Conservation (phyloP, 352 stramenopile species). For the Blastocystis sp. region DNA sequence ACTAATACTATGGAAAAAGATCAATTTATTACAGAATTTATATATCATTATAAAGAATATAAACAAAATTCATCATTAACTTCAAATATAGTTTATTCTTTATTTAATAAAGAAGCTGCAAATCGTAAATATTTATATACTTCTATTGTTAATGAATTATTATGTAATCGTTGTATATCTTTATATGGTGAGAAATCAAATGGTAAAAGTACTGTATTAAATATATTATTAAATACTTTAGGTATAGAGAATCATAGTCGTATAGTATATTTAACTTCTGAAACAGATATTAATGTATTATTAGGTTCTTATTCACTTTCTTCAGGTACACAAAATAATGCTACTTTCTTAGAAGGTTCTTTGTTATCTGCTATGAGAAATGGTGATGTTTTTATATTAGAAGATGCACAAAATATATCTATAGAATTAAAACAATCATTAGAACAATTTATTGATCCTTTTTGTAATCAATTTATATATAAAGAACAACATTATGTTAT, state of each 20-base stretch:
- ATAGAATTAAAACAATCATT: conserved; percentile 5
- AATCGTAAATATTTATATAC: too few relatives aligned
- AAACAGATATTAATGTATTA: conserved; percentile 3
- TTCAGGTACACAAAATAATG: not conserved
- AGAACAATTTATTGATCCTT: conserved; percentile 20
- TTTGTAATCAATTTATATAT: conserved; percentile 1
- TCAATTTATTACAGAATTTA: too few relatives aligned
- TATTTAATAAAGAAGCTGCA: too few relatives aligned
- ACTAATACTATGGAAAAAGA: too few relatives aligned
- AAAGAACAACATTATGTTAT: not conserved
- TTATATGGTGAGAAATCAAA: conserved; percentile 7
- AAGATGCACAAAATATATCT: conserved; percentile 21
- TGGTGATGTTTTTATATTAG: conserved; percentile 11
- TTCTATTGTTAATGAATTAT: too few relatives aligned
- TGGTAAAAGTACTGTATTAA: conserved; percentile 2
- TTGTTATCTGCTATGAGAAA: not conserved
- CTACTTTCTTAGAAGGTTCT: not conserved
- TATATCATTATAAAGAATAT: too few relatives aligned
- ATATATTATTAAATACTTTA: not conserved
- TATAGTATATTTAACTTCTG: conserved; percentile 9
- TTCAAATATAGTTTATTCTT: too few relatives aligned
- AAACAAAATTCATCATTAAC: too few relatives aligned
- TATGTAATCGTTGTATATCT: too few relatives aligned
- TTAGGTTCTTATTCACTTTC: too few relatives aligned
- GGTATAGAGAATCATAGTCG: not conserved